Conservation (phyloP, 176 grass and related monocot genomes). For the Tuctoria greenei region DNA sequence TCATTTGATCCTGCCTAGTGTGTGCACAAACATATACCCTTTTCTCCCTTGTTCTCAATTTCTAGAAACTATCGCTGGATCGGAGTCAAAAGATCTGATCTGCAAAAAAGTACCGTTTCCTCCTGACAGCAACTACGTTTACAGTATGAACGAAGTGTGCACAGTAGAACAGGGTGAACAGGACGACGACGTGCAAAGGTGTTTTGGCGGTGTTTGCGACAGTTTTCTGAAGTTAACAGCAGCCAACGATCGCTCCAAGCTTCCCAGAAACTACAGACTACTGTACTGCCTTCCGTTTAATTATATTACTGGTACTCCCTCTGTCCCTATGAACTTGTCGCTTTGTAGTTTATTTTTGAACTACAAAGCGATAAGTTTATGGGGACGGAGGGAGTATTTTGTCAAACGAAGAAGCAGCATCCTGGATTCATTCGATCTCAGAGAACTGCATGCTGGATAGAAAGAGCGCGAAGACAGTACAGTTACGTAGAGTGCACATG, state of each 20-base stretch:
- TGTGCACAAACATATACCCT: background rate
- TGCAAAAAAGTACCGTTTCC: background rate
- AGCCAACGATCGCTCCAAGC: background rate
- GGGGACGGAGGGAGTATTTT: no score
- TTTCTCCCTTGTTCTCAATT: background rate
- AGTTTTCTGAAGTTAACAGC: background rate
- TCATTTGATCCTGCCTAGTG: no score
- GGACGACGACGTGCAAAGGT: background rate
- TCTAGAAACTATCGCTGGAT: background rate
- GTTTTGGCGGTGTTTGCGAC: background rate
- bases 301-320: no score
- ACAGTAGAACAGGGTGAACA: background rate
- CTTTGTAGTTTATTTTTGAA: no score
- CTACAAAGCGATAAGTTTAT: no score
- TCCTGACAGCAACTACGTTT: constrained; percentile 2
- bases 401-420: no score
- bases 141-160: background rate
- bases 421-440: no score
- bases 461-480: no score
- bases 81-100: background rate
- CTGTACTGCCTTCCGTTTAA: background rate
- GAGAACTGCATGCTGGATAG: no score
- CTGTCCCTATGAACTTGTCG: no score
- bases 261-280: background rate
- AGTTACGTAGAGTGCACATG: no score